These are phyloP conservation scores for Nakazawaea laoshanensis DNA, from an alignment of 805 yeast species.

Conservation along the genomic window DNA sequence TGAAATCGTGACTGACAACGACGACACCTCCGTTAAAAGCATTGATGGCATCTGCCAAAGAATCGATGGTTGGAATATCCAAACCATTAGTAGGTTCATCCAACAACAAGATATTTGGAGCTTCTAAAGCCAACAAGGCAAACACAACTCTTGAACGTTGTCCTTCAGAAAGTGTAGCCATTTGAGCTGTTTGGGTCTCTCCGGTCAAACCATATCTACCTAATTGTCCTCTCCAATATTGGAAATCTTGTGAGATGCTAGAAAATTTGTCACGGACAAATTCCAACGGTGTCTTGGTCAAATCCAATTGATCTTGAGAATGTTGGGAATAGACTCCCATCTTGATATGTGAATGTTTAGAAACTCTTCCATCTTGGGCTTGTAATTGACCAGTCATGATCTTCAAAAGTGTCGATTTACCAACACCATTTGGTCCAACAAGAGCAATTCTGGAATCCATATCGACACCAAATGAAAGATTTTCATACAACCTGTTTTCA, in stretches of 20 bases:
- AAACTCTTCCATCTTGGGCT: constrained; percentile 91
- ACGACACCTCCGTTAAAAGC: constrained; percentile 97
- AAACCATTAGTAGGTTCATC: constrained; percentile 99
- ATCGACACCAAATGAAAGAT: constrained; percentile 95
- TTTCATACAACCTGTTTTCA: constrained; percentile 83
- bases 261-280: constrained; percentile 94
- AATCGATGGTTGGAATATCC: constrained; percentile 97
- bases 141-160: constrained; percentile 99
- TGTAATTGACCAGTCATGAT: constrained; percentile 91
- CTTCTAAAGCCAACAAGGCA: constrained; percentile 89
- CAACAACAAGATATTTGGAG: constrained; percentile 87
- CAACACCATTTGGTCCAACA: constrained; percentile 99
- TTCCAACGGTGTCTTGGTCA: constrained; percentile 91
- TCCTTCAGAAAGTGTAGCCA: constrained; percentile 98
- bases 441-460: constrained; percentile 98
- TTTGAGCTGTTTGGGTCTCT: constrained; percentile 96
- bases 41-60: constrained; percentile 93
- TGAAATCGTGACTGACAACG: constrained; percentile 98
- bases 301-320: constrained; percentile 95
- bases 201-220: constrained; percentile 99
- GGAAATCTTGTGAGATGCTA: constrained; percentile 90
- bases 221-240: constrained; percentile 96
- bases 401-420: constrained; percentile 92
- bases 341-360: constrained; percentile 95
- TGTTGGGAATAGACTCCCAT: constrained; percentile 99